Evolutionary conservation across 2,329 filamentous ascomycete species (phyloP).

Genomic region (Xylariaceae sp.): DNA sequence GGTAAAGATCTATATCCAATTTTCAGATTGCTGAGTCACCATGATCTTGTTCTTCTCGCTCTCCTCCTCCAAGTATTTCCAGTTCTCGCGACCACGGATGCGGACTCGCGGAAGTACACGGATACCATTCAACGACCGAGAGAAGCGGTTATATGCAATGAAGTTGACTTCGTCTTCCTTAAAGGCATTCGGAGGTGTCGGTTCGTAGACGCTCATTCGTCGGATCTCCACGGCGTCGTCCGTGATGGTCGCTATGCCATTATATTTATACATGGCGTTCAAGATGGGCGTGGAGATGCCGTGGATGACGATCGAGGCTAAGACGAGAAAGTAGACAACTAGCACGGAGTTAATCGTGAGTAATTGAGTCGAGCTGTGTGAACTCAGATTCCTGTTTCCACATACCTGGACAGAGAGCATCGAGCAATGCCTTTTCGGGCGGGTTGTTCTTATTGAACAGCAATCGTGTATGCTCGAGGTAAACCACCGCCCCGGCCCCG

Average conservation of each 20-base stretch:
- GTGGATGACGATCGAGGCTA: constrained; percentile 42
- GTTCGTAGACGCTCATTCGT: constrained; percentile 34
- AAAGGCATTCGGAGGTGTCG: constrained; percentile 38
- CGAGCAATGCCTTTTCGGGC: constrained; percentile 31
- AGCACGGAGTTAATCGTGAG: not conserved
- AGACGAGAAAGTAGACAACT: constrained; percentile 39
- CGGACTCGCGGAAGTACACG: constrained; percentile 13
- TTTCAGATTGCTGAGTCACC: not conserved
- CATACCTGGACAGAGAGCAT: constrained; percentile 33
- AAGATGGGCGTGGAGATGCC: constrained; percentile 45
- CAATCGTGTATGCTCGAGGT: constrained; percentile 49
- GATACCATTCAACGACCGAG: constrained; percentile 30
- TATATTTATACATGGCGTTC: constrained; percentile 36
- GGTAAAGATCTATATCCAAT: not conserved
- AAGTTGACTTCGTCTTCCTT: constrained; percentile 36
- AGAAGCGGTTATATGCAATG: constrained; percentile 47
- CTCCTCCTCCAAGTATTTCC: constrained; percentile 4
- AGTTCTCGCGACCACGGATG: constrained; percentile 5
- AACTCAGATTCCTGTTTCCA: not conserved
- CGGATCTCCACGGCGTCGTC: constrained; percentile 39
- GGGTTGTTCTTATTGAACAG: constrained; percentile 31
- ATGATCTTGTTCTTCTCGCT: not conserved
- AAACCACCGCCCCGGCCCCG: constrained; percentile 71
- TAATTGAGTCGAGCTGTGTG: not conserved
- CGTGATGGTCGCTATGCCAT: constrained; percentile 38